These are phyloP conservation scores for Sugiyamaella mastotermitis DNA, from an alignment of 805 yeast species.

Conservation along the genomic window DNA sequence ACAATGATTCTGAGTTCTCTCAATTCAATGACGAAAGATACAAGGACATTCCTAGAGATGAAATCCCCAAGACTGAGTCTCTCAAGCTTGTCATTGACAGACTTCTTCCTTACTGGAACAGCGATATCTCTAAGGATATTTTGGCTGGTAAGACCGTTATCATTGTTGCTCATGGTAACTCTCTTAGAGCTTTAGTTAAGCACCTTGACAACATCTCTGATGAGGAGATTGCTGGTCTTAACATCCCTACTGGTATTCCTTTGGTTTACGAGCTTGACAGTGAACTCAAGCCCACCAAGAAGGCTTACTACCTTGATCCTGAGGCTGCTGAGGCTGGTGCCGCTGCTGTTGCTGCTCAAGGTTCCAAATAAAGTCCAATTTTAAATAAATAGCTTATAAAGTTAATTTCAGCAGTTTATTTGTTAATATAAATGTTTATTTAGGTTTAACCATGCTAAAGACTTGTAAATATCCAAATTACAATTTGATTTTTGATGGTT, in stretches of 20 bases:
- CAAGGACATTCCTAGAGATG: conserved; percentile 74
- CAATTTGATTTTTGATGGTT: too few species aligned
- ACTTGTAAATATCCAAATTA: too few species aligned
- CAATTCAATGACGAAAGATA: conserved; percentile 85
- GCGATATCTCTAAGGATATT: conserved; percentile 78
- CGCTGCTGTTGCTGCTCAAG: conserved; percentile 98
- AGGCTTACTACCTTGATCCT: conserved; percentile 95
- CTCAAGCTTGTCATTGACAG: conserved; percentile 92
- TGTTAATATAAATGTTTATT: too few species aligned
- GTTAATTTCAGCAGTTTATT: too few species aligned
- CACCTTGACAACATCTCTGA: conserved; percentile 91
- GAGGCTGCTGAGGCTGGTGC: conserved; percentile 99
- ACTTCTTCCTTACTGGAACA: conserved; percentile 95
- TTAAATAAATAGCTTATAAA: too few species aligned
- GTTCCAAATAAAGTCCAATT: conserved; percentile 43
- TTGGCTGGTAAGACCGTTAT: conserved; percentile 84
- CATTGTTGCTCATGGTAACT: conserved; percentile 97
- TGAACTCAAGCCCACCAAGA: conserved; percentile 80
- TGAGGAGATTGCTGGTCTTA: conserved; percentile 85
- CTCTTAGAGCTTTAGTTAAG: conserved; percentile 93
- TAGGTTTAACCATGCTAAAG: too few species aligned
- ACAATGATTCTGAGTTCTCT: conserved; percentile 69
- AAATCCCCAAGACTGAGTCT: conserved; percentile 90
- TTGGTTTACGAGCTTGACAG: conserved; percentile 92
- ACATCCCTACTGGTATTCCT: conserved; percentile 98